These are phyloP conservation scores for Nicotiana knightiana DNA, from an alignment of 257 asterid genomes.

Conservation along the genomic window DNA sequence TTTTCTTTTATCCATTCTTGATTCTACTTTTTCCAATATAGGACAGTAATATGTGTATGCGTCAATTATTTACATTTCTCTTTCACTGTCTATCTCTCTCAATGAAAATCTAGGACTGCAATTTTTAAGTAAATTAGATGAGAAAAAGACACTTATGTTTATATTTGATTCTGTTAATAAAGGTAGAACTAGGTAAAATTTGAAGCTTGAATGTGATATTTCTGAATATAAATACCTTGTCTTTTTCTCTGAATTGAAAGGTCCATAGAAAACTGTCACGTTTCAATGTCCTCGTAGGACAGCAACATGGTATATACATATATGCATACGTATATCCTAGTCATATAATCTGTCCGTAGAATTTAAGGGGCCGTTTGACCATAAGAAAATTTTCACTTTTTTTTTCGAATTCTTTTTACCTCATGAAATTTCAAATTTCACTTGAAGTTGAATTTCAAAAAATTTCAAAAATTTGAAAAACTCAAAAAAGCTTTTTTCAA, in stretches of 20 bases:
- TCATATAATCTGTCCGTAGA: background rate
- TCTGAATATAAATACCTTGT: background rate
- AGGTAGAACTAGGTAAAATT: constrained; percentile 3
- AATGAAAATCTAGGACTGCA: background rate
- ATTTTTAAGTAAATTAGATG: background rate
- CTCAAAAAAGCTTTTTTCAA: too few species aligned
- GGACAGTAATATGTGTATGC: background rate
- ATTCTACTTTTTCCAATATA: background rate
- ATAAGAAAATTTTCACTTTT: too few species aligned
- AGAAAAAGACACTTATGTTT: background rate
- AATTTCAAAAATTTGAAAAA: too few species aligned
- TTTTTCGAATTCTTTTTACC: too few species aligned
- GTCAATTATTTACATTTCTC: background rate
- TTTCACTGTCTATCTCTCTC: background rate
- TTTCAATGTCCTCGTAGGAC: background rate
- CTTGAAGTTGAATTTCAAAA: too few species aligned
- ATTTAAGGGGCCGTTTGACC: background rate
- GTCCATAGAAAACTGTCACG: constrained; percentile 2
- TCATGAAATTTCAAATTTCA: too few species aligned
- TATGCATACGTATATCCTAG: background rate
- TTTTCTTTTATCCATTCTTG: background rate
- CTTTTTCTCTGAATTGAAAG: background rate
- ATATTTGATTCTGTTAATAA: background rate
- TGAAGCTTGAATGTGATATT: background rate
- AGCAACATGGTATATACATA: background rate